Evolutionary conservation across 805 yeast genomes (phyloP), one percentile per base, ranked within the genome.

Genomic region (Starmerella stigmatis): DNA sequence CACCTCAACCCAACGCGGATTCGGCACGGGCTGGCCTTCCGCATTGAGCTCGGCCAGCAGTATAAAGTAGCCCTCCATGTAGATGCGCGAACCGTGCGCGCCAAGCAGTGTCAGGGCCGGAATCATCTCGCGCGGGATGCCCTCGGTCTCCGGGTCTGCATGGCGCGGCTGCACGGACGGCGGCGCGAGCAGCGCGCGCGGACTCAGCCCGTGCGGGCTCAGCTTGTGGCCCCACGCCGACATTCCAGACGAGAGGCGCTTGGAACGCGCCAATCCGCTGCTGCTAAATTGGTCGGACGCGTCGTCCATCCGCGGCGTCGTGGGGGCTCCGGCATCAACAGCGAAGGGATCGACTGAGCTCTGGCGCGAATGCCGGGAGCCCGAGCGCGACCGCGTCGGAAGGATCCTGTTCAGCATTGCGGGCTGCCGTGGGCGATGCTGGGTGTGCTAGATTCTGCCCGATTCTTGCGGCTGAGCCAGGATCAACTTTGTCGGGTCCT

Each of bases 1-100:
- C 20, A 88, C 95, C 64, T 92, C 96, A 44, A 73, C 71, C 98
- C 98, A 92, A 56, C 73, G 72, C 37, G 96, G 70, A 41, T 80
- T 83, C 0, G 81, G 78, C 4, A 67, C 63, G 0, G 95, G 88
- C 45, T 79, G 74, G 8, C 98, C 98, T 54, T 89, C 95, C 21
- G 83, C 75, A 57, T 79, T 64, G 38, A 67, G 57, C 61, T 64
- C 62, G 55, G 60, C 54, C 12, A 68, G 60, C 13, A 68, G 48
- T 66, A 67, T 65, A 58, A 68, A 72, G 56, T 63, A 63, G 17
- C 83, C 81, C 43, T 70, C 74, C 36, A 66, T 69, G 60, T 85
- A 84, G 7, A 74, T 68, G 39, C 94, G 69, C 20, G 76, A 70
- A 50, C 76, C 75, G 57, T 85, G 94, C 16, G 86, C 78, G 37